Conservation (phyloP, 768 basidiomycete genomes). For the Cubamyces lactineus region DNA sequence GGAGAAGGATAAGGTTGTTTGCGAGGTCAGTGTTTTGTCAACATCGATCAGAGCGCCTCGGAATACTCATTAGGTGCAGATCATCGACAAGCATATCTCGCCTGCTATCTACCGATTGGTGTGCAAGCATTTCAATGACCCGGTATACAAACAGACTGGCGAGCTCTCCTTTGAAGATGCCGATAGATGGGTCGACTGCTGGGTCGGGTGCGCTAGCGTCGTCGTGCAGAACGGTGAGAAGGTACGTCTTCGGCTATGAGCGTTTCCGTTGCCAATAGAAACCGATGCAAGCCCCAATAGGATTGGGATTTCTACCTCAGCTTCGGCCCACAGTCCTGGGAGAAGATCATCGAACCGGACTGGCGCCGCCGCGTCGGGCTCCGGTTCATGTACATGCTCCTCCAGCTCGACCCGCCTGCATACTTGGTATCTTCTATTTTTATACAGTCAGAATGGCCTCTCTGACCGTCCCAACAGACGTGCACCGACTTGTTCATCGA, state of each 20-base stretch:
- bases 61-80: constrained; percentile 38
- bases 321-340: constrained; percentile 55
- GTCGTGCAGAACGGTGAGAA: constrained; percentile 53
- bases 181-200: constrained; percentile 67
- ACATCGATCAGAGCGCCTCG: not conserved
- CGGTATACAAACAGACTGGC: constrained; percentile 27
- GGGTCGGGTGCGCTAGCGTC: constrained; percentile 71
- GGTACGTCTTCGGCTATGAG: constrained; percentile 34
- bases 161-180: constrained; percentile 40
- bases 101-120: constrained; percentile 61
- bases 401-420: constrained; percentile 60
- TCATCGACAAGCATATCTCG: constrained; percentile 50
- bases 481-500: constrained; percentile 54
- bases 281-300: constrained; percentile 37
- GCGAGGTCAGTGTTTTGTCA: constrained; percentile 44
- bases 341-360: constrained; percentile 52
- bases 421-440: constrained; percentile 51
- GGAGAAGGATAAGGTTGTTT: constrained; percentile 51
- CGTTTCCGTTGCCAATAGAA: not conserved
- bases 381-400: constrained; percentile 58
- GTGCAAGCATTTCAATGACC: constrained; percentile 49
- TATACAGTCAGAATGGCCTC: not conserved
- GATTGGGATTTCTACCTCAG: constrained; percentile 65
- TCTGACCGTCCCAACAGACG: constrained; percentile 37
- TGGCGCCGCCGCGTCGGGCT: constrained; percentile 63